Evolutionary conservation across 2,329 filamentous ascomycete genomes (phyloP), one percentile per base, ranked within the genome.

Genomic region (Podosphaera xanthii): DNA sequence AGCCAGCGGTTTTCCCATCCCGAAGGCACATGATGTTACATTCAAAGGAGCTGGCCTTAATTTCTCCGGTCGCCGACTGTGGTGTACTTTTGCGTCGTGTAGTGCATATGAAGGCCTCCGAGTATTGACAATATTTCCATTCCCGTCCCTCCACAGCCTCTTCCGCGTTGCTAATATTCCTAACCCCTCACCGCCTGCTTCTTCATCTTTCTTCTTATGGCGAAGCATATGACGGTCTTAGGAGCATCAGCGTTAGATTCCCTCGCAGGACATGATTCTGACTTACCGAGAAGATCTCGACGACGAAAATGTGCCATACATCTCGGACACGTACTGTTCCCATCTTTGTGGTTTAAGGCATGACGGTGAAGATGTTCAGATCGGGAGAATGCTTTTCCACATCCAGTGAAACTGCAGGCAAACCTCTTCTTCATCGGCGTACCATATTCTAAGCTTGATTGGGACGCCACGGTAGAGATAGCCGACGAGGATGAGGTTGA

Each of bases 231-330:
- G 77, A 63, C 77, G 71, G 48, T 76, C 77, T 79, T n/a, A 36
- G 36, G 30, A 34, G 44, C 33, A 56, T 56, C n/a, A 40, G 34
- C 35, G 30, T 35, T n/a, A 38, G n/a, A 8, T 54, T 12, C 31
- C n/a, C 31, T 10, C 10, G 31, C n/a, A 6, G 30, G n/a, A 12
- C 8, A 54, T 2, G 38, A 60, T 31, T 38, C 31, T 40, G 53
- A 64, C 73, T 67, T 70, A 78, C 77, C 75, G 60, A 80, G 69
- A 42, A 80, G 68, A 65, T 80, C 77, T 36, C 73, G 74, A 50
- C 77, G 71, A 57, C 76, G 75, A 65, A 80, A 80, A 65, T 79
- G 76, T 12, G 77, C 74, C 59, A 74, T 72, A 60, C 77, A 80
- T 65, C 77, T 71, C 59, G 72, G 67, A 63, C 77, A 80, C 2